Conservation (phyloP, 768 basidiomycete genomes). For the Phlebiopsis flavidoalba region DNA sequence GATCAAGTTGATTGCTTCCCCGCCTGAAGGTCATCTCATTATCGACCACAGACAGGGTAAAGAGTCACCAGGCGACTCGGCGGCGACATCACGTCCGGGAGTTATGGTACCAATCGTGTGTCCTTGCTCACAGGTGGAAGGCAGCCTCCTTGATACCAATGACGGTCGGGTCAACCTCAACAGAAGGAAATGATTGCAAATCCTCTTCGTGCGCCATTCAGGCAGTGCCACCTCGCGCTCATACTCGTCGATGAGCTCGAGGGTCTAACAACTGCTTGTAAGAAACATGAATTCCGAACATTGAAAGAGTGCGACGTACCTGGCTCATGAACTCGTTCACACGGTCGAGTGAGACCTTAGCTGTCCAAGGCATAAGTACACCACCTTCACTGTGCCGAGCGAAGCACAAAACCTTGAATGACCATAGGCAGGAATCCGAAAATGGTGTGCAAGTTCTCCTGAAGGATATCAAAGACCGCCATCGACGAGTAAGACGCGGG, state of each 20-base stretch:
- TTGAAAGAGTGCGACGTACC: slow-evolving; percentile 9
- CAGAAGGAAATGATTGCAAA: background rate
- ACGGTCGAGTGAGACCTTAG: slow-evolving; percentile 35
- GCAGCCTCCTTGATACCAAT: slow-evolving; percentile 24
- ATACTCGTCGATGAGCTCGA: slow-evolving; percentile 26
- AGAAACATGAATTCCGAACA: background rate
- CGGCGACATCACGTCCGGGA: slow-evolving; percentile 6
- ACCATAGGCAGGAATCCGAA: slow-evolving; percentile 19
- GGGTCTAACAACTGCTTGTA: slow-evolving; percentile 16
- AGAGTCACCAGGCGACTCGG: too few relatives aligned
- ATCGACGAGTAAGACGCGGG: slow-evolving; percentile 14
- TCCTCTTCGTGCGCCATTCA: background rate
- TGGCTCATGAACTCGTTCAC: slow-evolving; percentile 34
- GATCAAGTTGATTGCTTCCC: slow-evolving; percentile 22
- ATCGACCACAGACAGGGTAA: slow-evolving; percentile 16
- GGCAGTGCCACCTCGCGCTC: too few relatives aligned
- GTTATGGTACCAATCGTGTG: slow-evolving; percentile 8
- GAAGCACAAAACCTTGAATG: slow-evolving; percentile 13
- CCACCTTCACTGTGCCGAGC: too few relatives aligned
- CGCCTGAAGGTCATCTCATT: slow-evolving; percentile 23
- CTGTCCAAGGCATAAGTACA: too few relatives aligned
- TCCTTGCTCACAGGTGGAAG: slow-evolving; percentile 28
- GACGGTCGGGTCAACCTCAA: slow-evolving; percentile 5
- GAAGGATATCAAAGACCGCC: slow-evolving; percentile 17
- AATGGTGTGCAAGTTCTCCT: slow-evolving; percentile 17